phyloP scores from a whole-genome alignment of 345 rosid species.

The Brassica napus region DNA sequence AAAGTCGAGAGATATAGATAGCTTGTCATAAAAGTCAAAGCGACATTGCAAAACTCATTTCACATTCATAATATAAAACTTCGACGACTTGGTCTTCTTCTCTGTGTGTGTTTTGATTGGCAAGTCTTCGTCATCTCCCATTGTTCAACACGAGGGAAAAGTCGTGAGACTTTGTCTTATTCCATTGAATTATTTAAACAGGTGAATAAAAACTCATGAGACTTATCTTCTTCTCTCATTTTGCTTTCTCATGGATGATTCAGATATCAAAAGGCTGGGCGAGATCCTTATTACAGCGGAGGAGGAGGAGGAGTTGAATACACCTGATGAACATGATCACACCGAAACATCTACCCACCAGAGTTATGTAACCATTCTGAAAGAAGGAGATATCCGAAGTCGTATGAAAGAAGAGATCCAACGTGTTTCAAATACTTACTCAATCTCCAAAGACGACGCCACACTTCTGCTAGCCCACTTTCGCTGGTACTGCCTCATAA shows the following conservation, averaged over 20 bases:
- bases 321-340: slow-evolving; percentile 13
- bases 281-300: neutral
- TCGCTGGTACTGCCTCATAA: slow-evolving; percentile 3
- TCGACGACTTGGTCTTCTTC: neutral
- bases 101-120: neutral
- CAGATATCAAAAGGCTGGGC: neutral
- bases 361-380: slow-evolving; percentile 9
- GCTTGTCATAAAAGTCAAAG: neutral
- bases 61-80: neutral
- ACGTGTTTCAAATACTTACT: neutral
- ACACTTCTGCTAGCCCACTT: slow-evolving; percentile 20
- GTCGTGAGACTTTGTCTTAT: slow-evolving; percentile 8
- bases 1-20: neutral
- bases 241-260: slow-evolving; percentile 1
- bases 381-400: slow-evolving; percentile 1
- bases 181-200: neutral
- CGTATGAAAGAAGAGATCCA: slow-evolving; percentile 18
- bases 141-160: neutral
- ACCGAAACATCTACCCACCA: neutral
- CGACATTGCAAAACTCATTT: neutral
- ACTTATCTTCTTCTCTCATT: neutral
- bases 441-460: slow-evolving; percentile 24
- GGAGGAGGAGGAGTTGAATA: neutral
- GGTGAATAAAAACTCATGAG: neutral
- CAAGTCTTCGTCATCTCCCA: neutral